phyloP scores from a whole-genome alignment of 2,329 filamentous ascomycete genomes.

The Geoglossum cookeanum region DNA sequence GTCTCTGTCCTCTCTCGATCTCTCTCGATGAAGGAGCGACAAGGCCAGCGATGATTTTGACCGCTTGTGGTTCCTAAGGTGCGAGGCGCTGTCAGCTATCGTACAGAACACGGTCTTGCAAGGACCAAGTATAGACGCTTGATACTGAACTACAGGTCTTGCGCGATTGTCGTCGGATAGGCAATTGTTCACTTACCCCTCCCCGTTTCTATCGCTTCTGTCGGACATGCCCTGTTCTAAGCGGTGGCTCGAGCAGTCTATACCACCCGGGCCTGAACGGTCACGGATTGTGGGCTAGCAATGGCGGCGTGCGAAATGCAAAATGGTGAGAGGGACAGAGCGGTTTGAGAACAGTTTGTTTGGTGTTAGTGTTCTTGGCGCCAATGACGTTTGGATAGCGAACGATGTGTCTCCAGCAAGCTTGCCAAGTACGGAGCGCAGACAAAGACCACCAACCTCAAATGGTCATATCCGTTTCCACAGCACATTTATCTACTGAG shows the following conservation, averaged over 20 bases:
- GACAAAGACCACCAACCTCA: too few species aligned
- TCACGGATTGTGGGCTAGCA: background rate
- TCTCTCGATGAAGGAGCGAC: slow-evolving; percentile 33
- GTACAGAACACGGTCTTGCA: background rate
- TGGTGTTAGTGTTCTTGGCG: too few species aligned
- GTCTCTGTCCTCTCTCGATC: slow-evolving; percentile 20
- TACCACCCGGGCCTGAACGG: background rate
- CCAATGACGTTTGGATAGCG: too few species aligned
- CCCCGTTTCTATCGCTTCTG: background rate
- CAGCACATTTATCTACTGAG: too few species aligned
- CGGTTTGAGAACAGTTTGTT: too few species aligned
- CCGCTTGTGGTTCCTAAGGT: slow-evolving; percentile 27
- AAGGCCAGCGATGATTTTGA: slow-evolving; percentile 34
- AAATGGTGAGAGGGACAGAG: background rate
- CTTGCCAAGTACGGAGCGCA: too few species aligned
- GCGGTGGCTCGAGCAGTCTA: background rate
- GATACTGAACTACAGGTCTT: background rate
- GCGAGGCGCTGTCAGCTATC: background rate
- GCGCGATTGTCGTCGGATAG: background rate
- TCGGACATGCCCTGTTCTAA: background rate
- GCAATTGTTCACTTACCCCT: background rate
- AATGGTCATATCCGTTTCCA: too few species aligned
- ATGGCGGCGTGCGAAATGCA: background rate
- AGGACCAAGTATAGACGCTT: background rate
- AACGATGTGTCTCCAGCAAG: too few species aligned